phyloP scores from a whole-genome alignment of 208 protist species.

The Plasmodiophora brassicae region DNA sequence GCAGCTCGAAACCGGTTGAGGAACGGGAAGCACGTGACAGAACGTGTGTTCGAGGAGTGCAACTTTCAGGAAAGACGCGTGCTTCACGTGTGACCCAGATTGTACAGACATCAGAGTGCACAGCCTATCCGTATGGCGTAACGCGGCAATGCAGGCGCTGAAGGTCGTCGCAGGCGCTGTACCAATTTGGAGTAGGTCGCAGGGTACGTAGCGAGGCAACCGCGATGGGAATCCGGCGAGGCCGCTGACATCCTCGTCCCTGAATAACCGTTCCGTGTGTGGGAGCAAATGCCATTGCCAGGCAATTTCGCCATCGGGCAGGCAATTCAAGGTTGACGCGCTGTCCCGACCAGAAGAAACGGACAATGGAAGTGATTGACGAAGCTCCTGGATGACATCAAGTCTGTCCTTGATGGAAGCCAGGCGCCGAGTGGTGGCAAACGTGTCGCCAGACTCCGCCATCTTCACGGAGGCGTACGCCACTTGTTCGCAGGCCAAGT shows the following conservation, averaged over 20 bases:
- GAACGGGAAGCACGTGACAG: conserved; percentile 48
- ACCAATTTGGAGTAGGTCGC: conserved; percentile 52
- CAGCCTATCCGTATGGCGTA: conserved; percentile 59
- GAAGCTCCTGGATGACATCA: background rate
- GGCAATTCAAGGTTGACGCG: background rate
- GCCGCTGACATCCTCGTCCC: conserved; percentile 49
- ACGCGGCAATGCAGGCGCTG: conserved; percentile 53
- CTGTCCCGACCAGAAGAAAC: background rate
- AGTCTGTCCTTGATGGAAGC: background rate
- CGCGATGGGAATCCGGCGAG: conserved; percentile 44
- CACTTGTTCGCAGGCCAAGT: background rate
- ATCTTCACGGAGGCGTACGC: conserved; percentile 29
- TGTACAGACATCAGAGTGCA: conserved; percentile 58
- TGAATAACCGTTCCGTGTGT: conserved; percentile 52
- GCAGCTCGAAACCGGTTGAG: background rate
- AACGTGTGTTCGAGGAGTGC: conserved; percentile 60
- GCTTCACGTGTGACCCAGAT: conserved; percentile 46
- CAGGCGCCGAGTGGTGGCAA: background rate
- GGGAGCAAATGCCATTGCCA: conserved; percentile 24
- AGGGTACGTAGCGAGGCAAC: conserved; percentile 51
- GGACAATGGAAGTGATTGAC: background rate
- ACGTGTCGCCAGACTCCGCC: background rate
- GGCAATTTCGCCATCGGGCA: background rate
- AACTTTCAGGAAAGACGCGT: conserved; percentile 54
- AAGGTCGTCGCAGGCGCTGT: conserved; percentile 38